Percentiles rank a stretch among this genome's conserved stretches.
Conservation (phyloP, 768 basidiomycete genomes). For the Heimioporus sp. region DNA sequence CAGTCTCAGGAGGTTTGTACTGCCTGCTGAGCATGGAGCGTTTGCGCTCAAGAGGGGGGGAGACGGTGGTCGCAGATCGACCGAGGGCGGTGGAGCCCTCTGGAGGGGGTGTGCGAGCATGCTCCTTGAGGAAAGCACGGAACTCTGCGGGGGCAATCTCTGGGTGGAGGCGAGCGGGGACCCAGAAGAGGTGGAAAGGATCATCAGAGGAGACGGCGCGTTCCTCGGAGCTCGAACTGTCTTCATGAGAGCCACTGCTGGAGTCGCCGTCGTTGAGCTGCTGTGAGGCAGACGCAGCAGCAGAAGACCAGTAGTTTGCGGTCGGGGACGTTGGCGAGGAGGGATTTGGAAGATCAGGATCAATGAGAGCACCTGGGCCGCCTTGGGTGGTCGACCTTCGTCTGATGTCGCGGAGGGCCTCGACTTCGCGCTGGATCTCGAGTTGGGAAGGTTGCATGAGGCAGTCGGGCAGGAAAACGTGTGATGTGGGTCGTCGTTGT, state of each 20-base stretch:
- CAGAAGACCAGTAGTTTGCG: conserved; percentile 47
- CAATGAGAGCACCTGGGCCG: conserved; percentile 80
- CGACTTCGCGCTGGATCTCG: conserved; percentile 86
- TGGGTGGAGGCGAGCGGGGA: conserved; percentile 93
- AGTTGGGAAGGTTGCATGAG: conserved; percentile 74
- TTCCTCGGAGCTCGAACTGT: conserved; percentile 36
- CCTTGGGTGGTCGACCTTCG: conserved; percentile 75
- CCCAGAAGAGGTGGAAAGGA: conserved; percentile 95
- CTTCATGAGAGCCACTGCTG: conserved; percentile 41
- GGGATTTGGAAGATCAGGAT: conserved; percentile 87
- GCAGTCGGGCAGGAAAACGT: conserved; percentile 8
- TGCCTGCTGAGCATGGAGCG: conserved; percentile 94
- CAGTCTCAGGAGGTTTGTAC: conserved; percentile 79
- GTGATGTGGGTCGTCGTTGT: conserved; percentile 9
- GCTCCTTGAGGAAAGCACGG: conserved; percentile 91
- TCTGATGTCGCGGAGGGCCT: conserved; percentile 78
- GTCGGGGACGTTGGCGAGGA: conserved; percentile 60
- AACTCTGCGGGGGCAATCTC: conserved; percentile 98
- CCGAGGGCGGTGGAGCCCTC: conserved; percentile 43
- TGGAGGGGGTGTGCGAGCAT: conserved; percentile 61
- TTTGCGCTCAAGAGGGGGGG: conserved; percentile 69
- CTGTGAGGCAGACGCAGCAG: conserved; percentile 31
- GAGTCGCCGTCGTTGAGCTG: conserved; percentile 45
- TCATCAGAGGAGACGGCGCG: conserved; percentile 52
- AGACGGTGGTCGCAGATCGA: conserved; percentile 43